A percentile compares a stretch with the other conserved stretches of the same genome.
phyloP scores from a whole-genome alignment of 2,329 filamentous ascomycete species.

The Neopestalotiopsis rosae region DNA sequence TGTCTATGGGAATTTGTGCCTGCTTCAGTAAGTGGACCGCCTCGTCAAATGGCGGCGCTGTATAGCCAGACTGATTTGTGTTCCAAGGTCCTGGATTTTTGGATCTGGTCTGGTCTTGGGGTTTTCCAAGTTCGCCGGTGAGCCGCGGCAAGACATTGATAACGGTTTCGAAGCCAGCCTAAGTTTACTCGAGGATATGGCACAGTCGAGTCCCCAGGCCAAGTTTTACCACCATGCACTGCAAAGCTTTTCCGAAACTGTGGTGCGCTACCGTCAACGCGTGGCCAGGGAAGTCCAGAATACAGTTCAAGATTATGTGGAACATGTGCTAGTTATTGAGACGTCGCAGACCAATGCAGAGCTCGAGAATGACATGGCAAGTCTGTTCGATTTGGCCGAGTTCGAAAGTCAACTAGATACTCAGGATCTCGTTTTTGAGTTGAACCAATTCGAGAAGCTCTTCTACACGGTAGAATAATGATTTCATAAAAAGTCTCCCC shows the following conservation, averaged over 20 bases:
- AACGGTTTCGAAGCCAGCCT: not conserved
- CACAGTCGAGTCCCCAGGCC: not conserved
- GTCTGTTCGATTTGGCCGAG: not conserved
- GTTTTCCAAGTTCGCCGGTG: slow-evolving; percentile 5
- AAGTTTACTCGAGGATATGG: not conserved
- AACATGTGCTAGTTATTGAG: not conserved
- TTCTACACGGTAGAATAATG: not conserved
- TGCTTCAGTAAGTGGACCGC: not conserved
- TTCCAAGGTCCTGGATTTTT: not conserved
- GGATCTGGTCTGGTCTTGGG: not conserved
- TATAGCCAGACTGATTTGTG: not conserved
- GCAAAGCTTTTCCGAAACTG: not conserved
- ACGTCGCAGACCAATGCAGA: not conserved
- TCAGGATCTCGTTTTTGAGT: not conserved
- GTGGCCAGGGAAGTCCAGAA: not conserved
- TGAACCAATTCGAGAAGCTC: not conserved
- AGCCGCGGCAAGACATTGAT: slow-evolving; percentile 2
- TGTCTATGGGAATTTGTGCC: not conserved
- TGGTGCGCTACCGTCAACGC: not conserved
- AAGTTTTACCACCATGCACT: not conserved
- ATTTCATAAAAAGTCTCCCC: not conserved
- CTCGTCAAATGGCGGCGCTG: not conserved
- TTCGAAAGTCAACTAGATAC: not conserved
- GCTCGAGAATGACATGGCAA: not conserved
- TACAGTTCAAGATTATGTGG: not conserved